These are phyloP conservation scores for Melaleuca alternifolia DNA, from an alignment of 345 rosid species.

Conservation along the genomic window DNA sequence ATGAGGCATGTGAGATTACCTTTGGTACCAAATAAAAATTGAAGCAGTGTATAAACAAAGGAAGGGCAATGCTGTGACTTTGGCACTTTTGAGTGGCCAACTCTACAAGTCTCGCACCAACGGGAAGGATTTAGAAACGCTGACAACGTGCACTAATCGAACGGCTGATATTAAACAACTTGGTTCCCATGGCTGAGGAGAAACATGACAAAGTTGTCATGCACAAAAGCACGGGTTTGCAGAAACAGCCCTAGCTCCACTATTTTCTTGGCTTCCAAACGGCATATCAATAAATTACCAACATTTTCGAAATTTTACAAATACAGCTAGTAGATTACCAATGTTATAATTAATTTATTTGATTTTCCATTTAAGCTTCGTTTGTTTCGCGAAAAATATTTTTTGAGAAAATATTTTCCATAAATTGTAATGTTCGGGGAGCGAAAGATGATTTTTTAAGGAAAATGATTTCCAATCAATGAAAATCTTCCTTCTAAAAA, in stretches of 20 bases:
- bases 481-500: too few relatives aligned
- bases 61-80: not conserved
- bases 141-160: not conserved
- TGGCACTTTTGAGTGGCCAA: not conserved
- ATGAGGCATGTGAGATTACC: not conserved
- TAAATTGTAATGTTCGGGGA: too few relatives aligned
- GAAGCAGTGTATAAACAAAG: not conserved
- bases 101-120: not conserved
- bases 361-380: not conserved
- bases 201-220: not conserved
- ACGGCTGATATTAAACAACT: not conserved
- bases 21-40: too few relatives aligned
- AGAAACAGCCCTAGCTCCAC: not conserved
- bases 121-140: not conserved
- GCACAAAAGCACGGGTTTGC: not conserved
- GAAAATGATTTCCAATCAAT: too few relatives aligned
- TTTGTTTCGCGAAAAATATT: too few relatives aligned
- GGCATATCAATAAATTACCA: not conserved
- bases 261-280: fast-evolving
- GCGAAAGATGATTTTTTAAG: too few relatives aligned
- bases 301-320: not conserved
- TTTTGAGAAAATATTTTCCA: too few relatives aligned
- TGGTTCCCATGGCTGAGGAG: not conserved
- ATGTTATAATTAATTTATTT: too few relatives aligned
- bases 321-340: not conserved